Evolutionary conservation across 2,329 filamentous ascomycete species (phyloP).

Genomic region (Cytospora leucostoma): DNA sequence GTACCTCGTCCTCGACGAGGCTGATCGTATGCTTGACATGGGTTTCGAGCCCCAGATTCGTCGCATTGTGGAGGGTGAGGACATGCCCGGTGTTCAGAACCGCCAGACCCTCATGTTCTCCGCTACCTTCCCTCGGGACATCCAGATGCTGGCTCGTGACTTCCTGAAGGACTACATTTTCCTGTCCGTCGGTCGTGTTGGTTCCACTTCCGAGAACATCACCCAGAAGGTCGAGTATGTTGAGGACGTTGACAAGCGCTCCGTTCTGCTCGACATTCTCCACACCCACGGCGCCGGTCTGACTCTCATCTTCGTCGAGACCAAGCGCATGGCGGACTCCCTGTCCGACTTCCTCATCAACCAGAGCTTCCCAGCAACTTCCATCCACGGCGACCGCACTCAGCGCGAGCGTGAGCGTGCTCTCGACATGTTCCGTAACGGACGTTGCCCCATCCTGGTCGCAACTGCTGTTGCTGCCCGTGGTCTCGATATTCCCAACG

Average conservation of each 20-base stretch:
- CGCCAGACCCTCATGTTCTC: constrained; percentile 99
- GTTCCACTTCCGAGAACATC: constrained; percentile 99
- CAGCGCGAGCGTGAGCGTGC: constrained; percentile 98
- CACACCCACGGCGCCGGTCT: constrained; percentile 89
- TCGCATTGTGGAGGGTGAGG: constrained; percentile 95
- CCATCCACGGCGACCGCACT: constrained; percentile 97
- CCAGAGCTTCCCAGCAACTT: constrained; percentile 96
- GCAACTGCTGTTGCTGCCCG: constrained; percentile 93
- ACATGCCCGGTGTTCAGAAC: constrained; percentile 82
- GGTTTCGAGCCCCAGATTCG: constrained; percentile 99
- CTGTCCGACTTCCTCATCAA: constrained; percentile 98
- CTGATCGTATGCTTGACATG: constrained; percentile 99
- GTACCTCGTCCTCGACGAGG: constrained; percentile 97
- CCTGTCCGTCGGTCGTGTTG: constrained; percentile 96
- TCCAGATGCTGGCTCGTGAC: constrained; percentile 97
- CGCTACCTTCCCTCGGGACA: constrained; percentile 97
- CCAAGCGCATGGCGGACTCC: constrained; percentile 98
- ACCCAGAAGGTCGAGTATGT: constrained; percentile 98
- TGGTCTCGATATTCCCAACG: constrained; percentile 92
- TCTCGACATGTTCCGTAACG: constrained; percentile 95
- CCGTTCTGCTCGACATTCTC: constrained; percentile 93
- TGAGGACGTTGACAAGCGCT: constrained; percentile 96
- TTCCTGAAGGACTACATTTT: constrained; percentile 99
- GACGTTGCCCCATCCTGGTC: constrained; percentile 92
- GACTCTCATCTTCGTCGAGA: constrained; percentile 98